Conservation (phyloP, 768 basidiomycete genomes). For the Brasilioporus rufonigricans region DNA sequence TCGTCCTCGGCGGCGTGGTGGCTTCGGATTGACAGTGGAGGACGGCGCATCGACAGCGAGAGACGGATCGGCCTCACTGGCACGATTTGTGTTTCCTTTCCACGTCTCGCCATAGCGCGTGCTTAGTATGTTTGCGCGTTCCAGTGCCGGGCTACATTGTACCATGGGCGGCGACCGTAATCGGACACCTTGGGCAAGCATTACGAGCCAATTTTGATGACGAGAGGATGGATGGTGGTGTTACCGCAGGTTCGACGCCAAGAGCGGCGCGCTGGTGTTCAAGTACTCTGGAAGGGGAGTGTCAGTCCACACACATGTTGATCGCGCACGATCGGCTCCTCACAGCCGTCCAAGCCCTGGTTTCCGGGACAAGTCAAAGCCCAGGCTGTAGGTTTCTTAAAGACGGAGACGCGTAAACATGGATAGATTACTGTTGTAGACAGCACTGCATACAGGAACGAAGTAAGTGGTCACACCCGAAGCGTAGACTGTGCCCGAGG, state of each 20-base stretch:
- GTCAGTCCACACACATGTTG: not conserved
- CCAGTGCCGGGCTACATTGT: conserved; percentile 14
- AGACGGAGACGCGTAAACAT: no score
- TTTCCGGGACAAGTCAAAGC: no score
- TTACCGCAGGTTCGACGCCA: not conserved
- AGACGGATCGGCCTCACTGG: not conserved
- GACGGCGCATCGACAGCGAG: not conserved
- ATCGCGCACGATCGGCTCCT: not conserved
- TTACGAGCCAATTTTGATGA: not conserved
- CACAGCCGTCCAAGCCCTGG: not conserved
- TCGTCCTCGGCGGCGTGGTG: no score
- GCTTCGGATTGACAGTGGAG: no score
- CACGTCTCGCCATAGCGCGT: not conserved
- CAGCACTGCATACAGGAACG: no score
- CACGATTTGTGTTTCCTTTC: not conserved
- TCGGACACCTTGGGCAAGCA: conserved; percentile 3
- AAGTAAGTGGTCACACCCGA: not conserved
- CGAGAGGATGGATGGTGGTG: not conserved
- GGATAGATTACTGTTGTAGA: no score
- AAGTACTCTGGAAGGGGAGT: not conserved
- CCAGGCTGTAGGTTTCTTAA: no score
- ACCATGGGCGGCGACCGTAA: conserved; percentile 16
- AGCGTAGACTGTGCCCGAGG: conserved; percentile 10
- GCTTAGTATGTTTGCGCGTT: not conserved
- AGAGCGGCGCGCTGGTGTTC: not conserved